Conservation (phyloP, 2,329 filamentous ascomycete species). For the Eutypa lata region DNA sequence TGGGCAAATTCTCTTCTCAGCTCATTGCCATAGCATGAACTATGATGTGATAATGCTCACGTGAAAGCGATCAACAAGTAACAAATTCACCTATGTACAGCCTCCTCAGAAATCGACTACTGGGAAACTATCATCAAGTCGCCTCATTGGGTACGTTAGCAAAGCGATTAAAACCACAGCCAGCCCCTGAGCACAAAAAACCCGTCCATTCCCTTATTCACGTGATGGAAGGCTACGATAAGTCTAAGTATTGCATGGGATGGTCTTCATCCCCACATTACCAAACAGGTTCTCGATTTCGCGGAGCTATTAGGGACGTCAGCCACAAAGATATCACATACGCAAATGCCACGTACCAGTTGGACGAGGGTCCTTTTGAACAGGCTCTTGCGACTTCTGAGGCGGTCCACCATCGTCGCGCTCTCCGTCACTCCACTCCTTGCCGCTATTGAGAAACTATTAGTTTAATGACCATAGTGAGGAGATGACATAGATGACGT, state of each 20-base stretch:
- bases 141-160: too few relatives aligned
- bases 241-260: not conserved
- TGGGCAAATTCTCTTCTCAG: conserved; percentile 17
- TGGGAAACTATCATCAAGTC: too few relatives aligned
- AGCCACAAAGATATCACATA: not conserved
- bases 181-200: too few relatives aligned
- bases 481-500: too few relatives aligned
- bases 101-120: too few relatives aligned
- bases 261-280: not conserved
- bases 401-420: conserved; percentile 26
- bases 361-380: not conserved
- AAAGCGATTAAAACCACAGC: too few relatives aligned
- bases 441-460: conserved; percentile 5
- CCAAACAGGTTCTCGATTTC: not conserved
- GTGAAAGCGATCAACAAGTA: too few relatives aligned
- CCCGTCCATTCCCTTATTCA: too few relatives aligned
- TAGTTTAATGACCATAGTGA: too few relatives aligned
- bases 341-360: conserved; percentile 5
- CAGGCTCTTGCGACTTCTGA: conserved; percentile 12
- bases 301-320: conserved; percentile 1
- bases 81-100: too few relatives aligned
- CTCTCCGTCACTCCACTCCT: conserved; percentile 31
- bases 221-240: not conserved
- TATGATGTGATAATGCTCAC: too few relatives aligned
- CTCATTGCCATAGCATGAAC: conserved; percentile 1